A percentile compares a stretch with the other conserved stretches of the same genome.
These are phyloP conservation scores for Leptosphaerulina australis DNA, from an alignment of 2,329 filamentous ascomycete genomes.

Conservation along the genomic window DNA sequence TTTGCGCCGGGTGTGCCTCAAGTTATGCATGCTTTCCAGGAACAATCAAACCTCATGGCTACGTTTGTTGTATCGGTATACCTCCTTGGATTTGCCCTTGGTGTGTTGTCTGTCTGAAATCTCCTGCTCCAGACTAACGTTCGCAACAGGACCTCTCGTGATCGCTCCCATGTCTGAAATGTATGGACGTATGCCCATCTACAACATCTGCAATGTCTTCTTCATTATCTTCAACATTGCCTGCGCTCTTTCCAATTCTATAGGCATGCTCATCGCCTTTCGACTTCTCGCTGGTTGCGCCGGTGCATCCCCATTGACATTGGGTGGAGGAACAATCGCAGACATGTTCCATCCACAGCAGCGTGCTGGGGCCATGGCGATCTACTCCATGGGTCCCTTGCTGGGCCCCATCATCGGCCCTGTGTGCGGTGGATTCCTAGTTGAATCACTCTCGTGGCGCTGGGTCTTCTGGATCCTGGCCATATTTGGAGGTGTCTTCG, in stretches of 20 bases:
- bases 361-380: slow-evolving; percentile 46
- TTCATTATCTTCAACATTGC: slow-evolving; percentile 59
- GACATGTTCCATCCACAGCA: slow-evolving; percentile 45
- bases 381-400: slow-evolving; percentile 47
- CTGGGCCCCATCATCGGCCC: slow-evolving; percentile 47
- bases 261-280: slow-evolving; percentile 49
- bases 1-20: slow-evolving; percentile 67
- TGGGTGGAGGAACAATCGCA: slow-evolving; percentile 46
- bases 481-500: slow-evolving; percentile 45
- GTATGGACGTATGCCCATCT: slow-evolving; percentile 43
- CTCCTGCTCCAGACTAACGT: not conserved
- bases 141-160: slow-evolving; percentile 39
- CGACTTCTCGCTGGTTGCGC: slow-evolving; percentile 46
- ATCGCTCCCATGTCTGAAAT: slow-evolving; percentile 48
- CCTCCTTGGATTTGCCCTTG: slow-evolving; percentile 47
- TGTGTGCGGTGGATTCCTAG: slow-evolving; percentile 43
- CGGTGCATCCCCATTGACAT: slow-evolving; percentile 42
- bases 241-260: slow-evolving; percentile 44
- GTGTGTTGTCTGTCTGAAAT: not conserved
- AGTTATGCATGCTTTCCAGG: slow-evolving; percentile 43
- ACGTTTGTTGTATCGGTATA: slow-evolving; percentile 49
- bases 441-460: slow-evolving; percentile 42
- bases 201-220: slow-evolving; percentile 52
- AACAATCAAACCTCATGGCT: slow-evolving; percentile 39
- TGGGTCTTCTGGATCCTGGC: slow-evolving; percentile 47